A percentile compares a stretch with the other conserved stretches of the same genome.
phyloP scores from a whole-genome alignment of 257 asterid genomes.

The Solanum peruvianum region DNA sequence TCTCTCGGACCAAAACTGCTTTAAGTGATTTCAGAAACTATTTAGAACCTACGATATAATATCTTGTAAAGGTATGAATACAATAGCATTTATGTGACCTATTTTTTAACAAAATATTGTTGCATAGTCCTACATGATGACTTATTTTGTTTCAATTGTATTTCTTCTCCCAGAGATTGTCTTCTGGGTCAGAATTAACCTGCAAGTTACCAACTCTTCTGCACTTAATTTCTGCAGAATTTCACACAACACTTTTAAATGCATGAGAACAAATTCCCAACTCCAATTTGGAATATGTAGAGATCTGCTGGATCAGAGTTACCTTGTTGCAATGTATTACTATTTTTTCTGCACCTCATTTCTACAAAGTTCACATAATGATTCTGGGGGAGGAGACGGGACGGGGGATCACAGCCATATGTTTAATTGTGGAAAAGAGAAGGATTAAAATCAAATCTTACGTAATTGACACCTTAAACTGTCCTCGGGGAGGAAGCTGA shows the following conservation, averaged over 20 bases:
- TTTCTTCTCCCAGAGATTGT: neutral
- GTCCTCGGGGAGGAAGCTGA: constrained; percentile 49
- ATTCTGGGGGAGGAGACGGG: neutral
- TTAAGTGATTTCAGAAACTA: neutral
- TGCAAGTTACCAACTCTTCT: neutral
- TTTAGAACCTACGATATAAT: neutral
- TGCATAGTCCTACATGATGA: neutral
- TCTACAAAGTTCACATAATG: neutral
- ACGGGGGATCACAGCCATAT: neutral
- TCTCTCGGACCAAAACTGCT: neutral
- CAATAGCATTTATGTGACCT: neutral
- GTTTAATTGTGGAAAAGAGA: neutral
- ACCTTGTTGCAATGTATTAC: neutral
- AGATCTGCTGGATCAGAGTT: neutral
- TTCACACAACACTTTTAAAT: neutral
- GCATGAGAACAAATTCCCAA: neutral
- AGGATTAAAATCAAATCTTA: neutral
- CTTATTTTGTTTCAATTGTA: neutral
- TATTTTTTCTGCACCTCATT: neutral
- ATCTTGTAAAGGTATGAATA: neutral
- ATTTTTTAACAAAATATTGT: neutral
- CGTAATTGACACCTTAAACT: constrained; percentile 9
- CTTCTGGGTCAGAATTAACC: neutral
- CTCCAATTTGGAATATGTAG: neutral
- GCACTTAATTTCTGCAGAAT: neutral